Conservation (phyloP, 2,329 filamentous ascomycete genomes). For the Neonectria faginata region DNA sequence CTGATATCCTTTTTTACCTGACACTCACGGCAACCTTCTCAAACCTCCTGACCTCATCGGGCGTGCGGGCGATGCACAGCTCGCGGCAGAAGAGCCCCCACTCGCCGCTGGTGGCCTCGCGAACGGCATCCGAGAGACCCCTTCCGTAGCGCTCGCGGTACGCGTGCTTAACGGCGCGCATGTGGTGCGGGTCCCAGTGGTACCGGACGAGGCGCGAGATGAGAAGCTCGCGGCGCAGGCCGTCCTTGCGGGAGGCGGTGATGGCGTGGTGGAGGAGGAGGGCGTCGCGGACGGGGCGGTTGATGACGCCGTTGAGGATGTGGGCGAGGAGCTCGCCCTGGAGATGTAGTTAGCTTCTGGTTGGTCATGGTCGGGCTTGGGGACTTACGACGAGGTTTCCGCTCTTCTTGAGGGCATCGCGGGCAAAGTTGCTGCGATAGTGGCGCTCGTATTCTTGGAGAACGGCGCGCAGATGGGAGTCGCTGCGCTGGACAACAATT, state of each 20-base stretch:
- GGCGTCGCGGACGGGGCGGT: slow-evolving; percentile 92
- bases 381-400: slow-evolving; percentile 88
- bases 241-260: slow-evolving; percentile 76
- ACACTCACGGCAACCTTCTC: slow-evolving; percentile 52
- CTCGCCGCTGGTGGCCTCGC: slow-evolving; percentile 79
- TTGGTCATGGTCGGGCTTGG: neutral
- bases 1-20: slow-evolving; percentile 40
- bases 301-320: slow-evolving; percentile 96
- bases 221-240: slow-evolving; percentile 83
- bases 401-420: slow-evolving; percentile 88
- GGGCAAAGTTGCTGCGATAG: slow-evolving; percentile 84
- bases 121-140: slow-evolving; percentile 81
- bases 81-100: slow-evolving; percentile 82
- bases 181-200: slow-evolving; percentile 90
- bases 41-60: slow-evolving; percentile 67
- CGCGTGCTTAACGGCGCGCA: slow-evolving; percentile 81
- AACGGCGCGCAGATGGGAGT: slow-evolving; percentile 84
- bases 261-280: slow-evolving; percentile 92
- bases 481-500: slow-evolving; percentile 83
- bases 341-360: slow-evolving; percentile 14
- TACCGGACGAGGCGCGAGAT: slow-evolving; percentile 88
- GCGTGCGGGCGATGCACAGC: slow-evolving; percentile 72
- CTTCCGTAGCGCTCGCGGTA: slow-evolving; percentile 82
- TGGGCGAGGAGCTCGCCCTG: slow-evolving; percentile 95
- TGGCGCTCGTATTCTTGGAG: slow-evolving; percentile 79